Evolutionary conservation across 23 red algal genomes (phyloP).

Genomic region (Gracilaria domingensis): DNA sequence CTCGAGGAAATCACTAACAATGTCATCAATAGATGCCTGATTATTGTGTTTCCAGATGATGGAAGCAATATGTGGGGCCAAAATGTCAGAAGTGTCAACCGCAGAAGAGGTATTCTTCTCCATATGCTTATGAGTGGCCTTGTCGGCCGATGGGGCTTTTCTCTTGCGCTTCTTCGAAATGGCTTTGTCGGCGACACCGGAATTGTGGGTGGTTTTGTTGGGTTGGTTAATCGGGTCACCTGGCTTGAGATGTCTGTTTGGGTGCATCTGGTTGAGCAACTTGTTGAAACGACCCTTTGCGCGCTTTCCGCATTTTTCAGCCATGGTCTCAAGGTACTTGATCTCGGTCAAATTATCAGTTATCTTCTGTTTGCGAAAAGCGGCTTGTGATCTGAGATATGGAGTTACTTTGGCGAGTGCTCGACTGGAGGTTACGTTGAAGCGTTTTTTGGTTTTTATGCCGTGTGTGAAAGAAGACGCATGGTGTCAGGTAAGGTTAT

Average conservation of each 20-base stretch:
- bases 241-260: slow-evolving; percentile 45
- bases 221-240: slow-evolving; percentile 54
- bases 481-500: slow-evolving; percentile 23
- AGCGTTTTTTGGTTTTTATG: neutral
- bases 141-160: slow-evolving; percentile 27
- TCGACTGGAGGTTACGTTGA: neutral
- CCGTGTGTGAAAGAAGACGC: slow-evolving; percentile 3
- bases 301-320: slow-evolving; percentile 46
- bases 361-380: slow-evolving; percentile 40
- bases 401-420: slow-evolving; percentile 28
- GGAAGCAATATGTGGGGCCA: slow-evolving; percentile 31
- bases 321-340: slow-evolving; percentile 56
- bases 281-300: slow-evolving; percentile 48
- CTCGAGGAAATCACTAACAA: slow-evolving; percentile 19
- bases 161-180: slow-evolving; percentile 66
- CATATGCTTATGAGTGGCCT: slow-evolving; percentile 1
- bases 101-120: neutral
- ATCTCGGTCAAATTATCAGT: slow-evolving; percentile 35
- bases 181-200: slow-evolving; percentile 32
- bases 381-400: slow-evolving; percentile 18
- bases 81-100: slow-evolving; percentile 1
- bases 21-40: slow-evolving; percentile 26
- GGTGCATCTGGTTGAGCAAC: slow-evolving; percentile 61
- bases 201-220: slow-evolving; percentile 23
- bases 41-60: slow-evolving; percentile 44